Base-by-base conservation (phyloP, 179 eudicot genomes). In the Heliamphora pulchella region DNA sequence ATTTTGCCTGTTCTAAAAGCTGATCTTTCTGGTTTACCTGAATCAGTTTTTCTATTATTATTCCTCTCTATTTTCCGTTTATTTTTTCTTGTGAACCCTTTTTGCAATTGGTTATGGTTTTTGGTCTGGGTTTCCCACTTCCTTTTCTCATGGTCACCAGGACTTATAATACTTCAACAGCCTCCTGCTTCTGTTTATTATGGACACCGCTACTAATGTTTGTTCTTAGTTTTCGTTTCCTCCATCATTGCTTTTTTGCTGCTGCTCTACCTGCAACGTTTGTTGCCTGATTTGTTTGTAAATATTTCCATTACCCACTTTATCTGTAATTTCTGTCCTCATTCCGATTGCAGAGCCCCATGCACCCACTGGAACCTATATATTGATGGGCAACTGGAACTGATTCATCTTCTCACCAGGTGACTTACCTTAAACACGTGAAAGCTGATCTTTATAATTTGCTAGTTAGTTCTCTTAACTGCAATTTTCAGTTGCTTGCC, bases 1-100 rank as follows among this genome's bases (percentile, higher is more conserved):
- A 80, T 83, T 85, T 82, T 79, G 82, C 79, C 87, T 78, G 47
- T 75, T 68, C 44, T 17, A 71, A 75, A 66, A 67, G 10, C 71
- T 78, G 48, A 4, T 57, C 53, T 47, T 74, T 66, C 76, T 75
- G 39, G 39, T 55, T 63, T 79, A 17, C 11, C 9, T 22, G 54
- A 51, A 46, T 81, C 31, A 3, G 5, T 3, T 18, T 46, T 53
- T 62, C 48, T 20, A 7, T 50, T 6, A 7, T 59, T 18, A 11
- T 48, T 14, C 8, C 15, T n/a, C 48, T 72, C 2, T 73, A 41
- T 73, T 51, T 58, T 11, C 8, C 5, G 58, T 75, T 75, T 11
- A 18, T 3, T 39, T 75, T 44, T 46, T 41, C 41, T 75, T 57
- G 17, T 51, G 8, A 17, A 8, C 8, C 53, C 11, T 20, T 41